Percentiles rank a stretch among this genome's conserved stretches.
phyloP scores from a whole-genome alignment of 345 rosid genomes.

The Trapa bicornis region DNA sequence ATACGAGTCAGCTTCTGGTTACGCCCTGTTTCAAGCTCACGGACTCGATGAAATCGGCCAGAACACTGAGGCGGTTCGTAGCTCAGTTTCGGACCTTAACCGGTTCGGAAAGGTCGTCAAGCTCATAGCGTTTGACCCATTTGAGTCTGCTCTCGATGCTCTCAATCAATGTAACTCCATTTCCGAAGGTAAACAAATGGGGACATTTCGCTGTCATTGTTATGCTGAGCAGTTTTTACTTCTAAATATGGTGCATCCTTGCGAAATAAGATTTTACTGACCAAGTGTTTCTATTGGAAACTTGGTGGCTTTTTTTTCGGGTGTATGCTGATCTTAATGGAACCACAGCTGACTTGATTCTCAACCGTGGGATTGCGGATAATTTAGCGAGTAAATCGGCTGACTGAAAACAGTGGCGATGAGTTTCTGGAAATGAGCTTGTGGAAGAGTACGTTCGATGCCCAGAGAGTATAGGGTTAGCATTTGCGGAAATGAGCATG shows the following conservation, averaged over 20 bases:
- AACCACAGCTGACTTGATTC: no score
- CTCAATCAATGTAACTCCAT: constrained; percentile 75
- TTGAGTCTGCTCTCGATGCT: constrained; percentile 54
- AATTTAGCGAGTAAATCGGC: no score
- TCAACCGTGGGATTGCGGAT: no score
- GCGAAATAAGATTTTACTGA: neutral
- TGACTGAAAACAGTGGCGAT: no score
- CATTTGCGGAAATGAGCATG: no score
- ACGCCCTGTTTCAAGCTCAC: constrained; percentile 35
- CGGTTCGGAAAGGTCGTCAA: constrained; percentile 72
- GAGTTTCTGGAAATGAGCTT: no score
- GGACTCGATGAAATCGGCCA: constrained; percentile 81
- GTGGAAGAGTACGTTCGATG: no score
- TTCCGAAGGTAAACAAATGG: constrained; percentile 43
- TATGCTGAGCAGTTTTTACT: neutral
- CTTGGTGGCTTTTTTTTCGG: neutral
- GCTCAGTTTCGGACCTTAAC: constrained; percentile 53
- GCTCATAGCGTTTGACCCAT: constrained; percentile 63
- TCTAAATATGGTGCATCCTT: neutral
- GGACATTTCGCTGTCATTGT: neutral
- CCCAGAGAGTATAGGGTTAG: no score
- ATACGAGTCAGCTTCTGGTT: constrained; percentile 68
- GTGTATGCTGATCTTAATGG: no score
- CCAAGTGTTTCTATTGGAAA: neutral
- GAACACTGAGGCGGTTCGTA: constrained; percentile 65